Percentiles rank a stretch among this genome's conserved stretches.
These are phyloP conservation scores for Cicer arietinum DNA, from an alignment of 306 rosid genomes.

Conservation along the genomic window DNA sequence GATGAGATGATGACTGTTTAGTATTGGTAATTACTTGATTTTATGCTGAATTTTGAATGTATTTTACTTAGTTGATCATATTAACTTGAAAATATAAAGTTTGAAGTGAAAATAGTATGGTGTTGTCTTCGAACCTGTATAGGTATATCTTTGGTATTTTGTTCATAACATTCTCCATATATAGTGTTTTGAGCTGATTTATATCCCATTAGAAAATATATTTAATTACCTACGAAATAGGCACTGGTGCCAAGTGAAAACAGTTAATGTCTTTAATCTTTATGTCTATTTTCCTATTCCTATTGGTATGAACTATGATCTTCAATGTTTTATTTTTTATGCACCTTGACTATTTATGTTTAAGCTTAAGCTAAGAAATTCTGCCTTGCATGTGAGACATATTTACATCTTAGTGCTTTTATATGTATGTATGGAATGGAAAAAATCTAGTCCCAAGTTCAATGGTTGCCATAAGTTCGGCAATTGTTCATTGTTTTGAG, in stretches of 20 bases:
- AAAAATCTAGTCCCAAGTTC: neutral
- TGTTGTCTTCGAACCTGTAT: no score
- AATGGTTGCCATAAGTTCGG: conserved; percentile 3
- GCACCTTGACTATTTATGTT: neutral
- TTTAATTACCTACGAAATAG: no score
- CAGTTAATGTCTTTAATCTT: neutral
- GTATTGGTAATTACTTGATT: no score
- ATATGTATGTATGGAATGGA: neutral
- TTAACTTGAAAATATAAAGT: no score
- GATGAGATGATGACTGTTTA: no score
- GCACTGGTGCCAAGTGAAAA: neutral
- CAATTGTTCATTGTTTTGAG: neutral
- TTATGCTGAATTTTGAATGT: no score
- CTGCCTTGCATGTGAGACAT: neutral
- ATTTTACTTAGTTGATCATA: no score
- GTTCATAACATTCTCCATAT: no score
- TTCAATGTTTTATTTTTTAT: neutral
- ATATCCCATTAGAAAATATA: no score
- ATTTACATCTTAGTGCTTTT: neutral
- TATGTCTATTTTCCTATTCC: neutral
- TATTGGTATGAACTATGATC: neutral
- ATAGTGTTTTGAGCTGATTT: no score
- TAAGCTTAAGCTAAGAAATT: neutral
- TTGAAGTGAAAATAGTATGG: no score
- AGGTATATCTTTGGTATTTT: no score